A percentile compares a stretch with the other conserved stretches of the same genome.
Conservation (phyloP, 1,284 basidiomycete genomes). For the Cryptococcus wingfieldii region DNA sequence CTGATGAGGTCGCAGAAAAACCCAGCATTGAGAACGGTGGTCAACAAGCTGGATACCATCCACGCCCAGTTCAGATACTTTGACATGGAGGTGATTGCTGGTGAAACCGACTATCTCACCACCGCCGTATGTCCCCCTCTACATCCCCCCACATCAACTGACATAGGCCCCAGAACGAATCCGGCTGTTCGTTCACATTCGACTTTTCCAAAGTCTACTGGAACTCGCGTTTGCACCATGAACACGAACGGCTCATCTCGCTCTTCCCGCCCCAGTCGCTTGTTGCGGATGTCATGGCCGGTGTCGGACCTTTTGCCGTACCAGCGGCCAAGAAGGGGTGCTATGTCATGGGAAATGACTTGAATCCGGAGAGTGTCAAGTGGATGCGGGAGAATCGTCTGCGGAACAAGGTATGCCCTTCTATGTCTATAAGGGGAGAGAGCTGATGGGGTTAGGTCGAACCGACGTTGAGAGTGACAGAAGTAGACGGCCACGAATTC, state of each 20-base stretch:
- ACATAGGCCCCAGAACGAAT: slow-evolving; percentile 60
- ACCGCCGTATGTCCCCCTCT: slow-evolving; percentile 60
- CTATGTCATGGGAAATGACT: slow-evolving; percentile 84
- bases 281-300: slow-evolving; percentile 90
- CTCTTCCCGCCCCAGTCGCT: slow-evolving; percentile 66
- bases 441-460: slow-evolving; percentile 56
- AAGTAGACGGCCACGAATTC: slow-evolving; percentile 79
- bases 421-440: not conserved
- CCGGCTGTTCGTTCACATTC: slow-evolving; percentile 81
- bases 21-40: slow-evolving; percentile 60
- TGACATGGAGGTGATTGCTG: slow-evolving; percentile 94
- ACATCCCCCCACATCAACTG: not conserved
- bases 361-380: slow-evolving; percentile 82
- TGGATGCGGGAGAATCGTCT: slow-evolving; percentile 71
- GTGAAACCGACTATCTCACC: slow-evolving; percentile 77
- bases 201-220: slow-evolving; percentile 96
- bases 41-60: slow-evolving; percentile 91
- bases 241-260: slow-evolving; percentile 79
- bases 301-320: slow-evolving; percentile 93
- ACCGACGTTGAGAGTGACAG: slow-evolving; percentile 62
- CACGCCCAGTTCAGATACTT: slow-evolving; percentile 88
- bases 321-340: slow-evolving; percentile 88
- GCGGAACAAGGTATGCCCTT: slow-evolving; percentile 61
- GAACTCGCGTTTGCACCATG: slow-evolving; percentile 90
- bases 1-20: no score